phyloP scores from a whole-genome alignment of 257 asterid genomes.

The Solanum sparsipilum region DNA sequence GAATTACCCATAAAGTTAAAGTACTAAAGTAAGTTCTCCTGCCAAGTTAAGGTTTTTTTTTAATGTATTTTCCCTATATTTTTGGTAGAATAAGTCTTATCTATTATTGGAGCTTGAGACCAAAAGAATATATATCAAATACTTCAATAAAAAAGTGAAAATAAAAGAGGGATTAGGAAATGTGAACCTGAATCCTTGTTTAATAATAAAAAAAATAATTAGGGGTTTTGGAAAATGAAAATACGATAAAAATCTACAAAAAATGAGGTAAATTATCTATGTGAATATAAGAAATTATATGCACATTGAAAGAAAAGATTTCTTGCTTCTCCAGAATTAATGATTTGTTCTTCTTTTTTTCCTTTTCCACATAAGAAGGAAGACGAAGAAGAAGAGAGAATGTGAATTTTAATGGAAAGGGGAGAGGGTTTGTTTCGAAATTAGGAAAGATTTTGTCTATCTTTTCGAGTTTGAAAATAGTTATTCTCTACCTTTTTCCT shows the following conservation, averaged over 20 bases:
- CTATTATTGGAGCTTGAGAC: not conserved
- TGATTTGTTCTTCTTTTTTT: not conserved
- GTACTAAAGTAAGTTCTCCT: no score
- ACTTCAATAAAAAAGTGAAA: not conserved
- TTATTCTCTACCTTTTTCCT: no score
- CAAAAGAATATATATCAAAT: not conserved
- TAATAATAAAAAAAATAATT: not conserved
- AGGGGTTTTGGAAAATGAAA: not conserved
- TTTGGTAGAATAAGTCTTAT: not conserved
- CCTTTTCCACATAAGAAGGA: not conserved
- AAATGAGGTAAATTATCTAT: not conserved
- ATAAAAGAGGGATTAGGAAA: not conserved
- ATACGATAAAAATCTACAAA: not conserved
- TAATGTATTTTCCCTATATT: no score
- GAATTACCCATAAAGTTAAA: no score
- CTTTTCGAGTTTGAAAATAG: no score
- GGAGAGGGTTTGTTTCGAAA: not conserved
- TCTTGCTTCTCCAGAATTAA: not conserved
- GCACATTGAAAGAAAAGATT: not conserved
- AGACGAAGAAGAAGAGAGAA: not conserved
- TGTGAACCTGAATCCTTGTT: not conserved
- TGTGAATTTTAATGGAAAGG: not conserved
- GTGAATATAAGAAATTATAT: not conserved
- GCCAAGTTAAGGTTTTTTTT: no score
- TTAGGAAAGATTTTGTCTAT: not conserved